A percentile compares a stretch with the other conserved stretches of the same genome.
phyloP scores from a whole-genome alignment of 2,329 filamentous ascomycete species.

The Fusarium pininemorale region DNA sequence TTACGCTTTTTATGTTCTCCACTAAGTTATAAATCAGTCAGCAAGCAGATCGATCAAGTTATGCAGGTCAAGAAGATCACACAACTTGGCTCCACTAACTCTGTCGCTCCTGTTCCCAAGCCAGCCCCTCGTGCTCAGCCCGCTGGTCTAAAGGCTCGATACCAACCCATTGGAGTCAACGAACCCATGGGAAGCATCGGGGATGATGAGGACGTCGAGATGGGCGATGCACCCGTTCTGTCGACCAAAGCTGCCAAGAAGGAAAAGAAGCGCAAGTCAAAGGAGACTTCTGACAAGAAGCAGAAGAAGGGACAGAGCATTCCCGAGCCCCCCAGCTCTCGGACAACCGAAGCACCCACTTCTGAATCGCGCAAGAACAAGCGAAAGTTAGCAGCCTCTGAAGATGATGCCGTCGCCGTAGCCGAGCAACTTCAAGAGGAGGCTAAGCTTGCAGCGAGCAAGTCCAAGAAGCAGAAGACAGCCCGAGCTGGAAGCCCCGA shows the following conservation, averaged over 20 bases:
- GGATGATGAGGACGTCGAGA: constrained; percentile 58
- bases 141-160: constrained; percentile 72
- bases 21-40: constrained; percentile 32
- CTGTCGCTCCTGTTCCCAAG: constrained; percentile 57
- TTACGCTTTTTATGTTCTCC: not conserved
- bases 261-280: constrained; percentile 46
- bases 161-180: constrained; percentile 69
- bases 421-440: constrained; percentile 50
- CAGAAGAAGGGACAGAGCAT: constrained; percentile 39
- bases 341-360: constrained; percentile 28
- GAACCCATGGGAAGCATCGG: constrained; percentile 51
- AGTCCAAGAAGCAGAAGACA: constrained; percentile 54
- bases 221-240: constrained; percentile 51
- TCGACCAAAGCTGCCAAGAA: constrained; percentile 44
- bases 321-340: constrained; percentile 12
- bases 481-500: constrained; percentile 47
- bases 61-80: constrained; percentile 73
- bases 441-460: constrained; percentile 49
- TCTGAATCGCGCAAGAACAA: constrained; percentile 48
- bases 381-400: constrained; percentile 49
- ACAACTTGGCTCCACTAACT: constrained; percentile 57
- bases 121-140: constrained; percentile 71
- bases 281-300: constrained; percentile 44
- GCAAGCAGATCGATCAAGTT: constrained; percentile 63
- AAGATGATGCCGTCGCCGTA: constrained; percentile 50